Evolutionary conservation across 257 asterid genomes (phyloP).

Genomic region (Marsdenia floribunda): DNA sequence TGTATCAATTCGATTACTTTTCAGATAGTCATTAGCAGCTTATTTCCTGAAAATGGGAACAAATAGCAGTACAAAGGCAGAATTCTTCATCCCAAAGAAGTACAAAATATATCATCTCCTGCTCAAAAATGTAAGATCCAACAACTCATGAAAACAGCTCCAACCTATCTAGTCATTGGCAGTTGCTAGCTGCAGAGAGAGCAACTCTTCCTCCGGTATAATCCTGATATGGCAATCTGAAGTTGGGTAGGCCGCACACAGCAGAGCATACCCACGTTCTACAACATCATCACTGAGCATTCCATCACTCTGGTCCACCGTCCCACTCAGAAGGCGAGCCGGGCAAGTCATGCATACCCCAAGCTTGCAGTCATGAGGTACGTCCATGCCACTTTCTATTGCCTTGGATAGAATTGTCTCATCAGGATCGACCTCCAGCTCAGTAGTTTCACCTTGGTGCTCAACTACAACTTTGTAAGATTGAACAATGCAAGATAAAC

Average conservation of each 20-base stretch:
- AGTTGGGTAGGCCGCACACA: slow-evolving; percentile 77
- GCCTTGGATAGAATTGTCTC: slow-evolving; percentile 82
- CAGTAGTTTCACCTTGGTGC: slow-evolving; percentile 48
- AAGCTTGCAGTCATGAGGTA: slow-evolving; percentile 91
- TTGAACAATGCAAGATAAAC: slow-evolving; percentile 17
- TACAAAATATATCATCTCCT: slow-evolving; percentile 4
- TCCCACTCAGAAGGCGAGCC: slow-evolving; percentile 64
- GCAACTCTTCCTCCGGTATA: slow-evolving; percentile 86
- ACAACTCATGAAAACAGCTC: background rate
- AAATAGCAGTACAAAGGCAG: background rate
- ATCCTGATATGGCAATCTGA: slow-evolving; percentile 75
- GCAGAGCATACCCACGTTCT: slow-evolving; percentile 70
- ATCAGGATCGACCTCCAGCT: slow-evolving; percentile 71
- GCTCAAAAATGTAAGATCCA: slow-evolving; percentile 10
- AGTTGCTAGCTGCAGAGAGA: slow-evolving; percentile 84
- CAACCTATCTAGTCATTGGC: slow-evolving; percentile 62
- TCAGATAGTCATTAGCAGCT: background rate
- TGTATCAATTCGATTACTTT: background rate
- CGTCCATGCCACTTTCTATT: slow-evolving; percentile 47
- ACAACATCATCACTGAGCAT: slow-evolving; percentile 97
- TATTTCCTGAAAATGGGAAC: background rate
- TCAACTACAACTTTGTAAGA: slow-evolving; percentile 72
- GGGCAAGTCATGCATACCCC: slow-evolving; percentile 99
- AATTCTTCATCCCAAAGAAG: background rate
- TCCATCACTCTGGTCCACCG: slow-evolving; percentile 93